These are phyloP conservation scores for Prinsepia uniflora DNA, from an alignment of 306 rosid species.

Conservation along the genomic window DNA sequence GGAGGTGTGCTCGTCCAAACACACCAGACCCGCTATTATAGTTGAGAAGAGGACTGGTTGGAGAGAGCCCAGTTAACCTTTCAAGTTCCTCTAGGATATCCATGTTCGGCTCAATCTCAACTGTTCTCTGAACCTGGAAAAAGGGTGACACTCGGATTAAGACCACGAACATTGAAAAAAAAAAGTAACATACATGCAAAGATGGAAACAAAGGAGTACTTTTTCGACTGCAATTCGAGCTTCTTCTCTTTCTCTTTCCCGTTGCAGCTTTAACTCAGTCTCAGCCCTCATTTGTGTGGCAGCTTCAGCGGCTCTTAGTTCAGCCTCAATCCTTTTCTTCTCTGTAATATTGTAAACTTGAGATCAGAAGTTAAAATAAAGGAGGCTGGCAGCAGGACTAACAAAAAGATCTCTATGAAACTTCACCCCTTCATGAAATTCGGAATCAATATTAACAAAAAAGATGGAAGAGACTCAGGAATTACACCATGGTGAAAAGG, in stretches of 20 bases:
- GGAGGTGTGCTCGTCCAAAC: conserved; percentile 21
- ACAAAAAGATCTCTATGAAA: background rate
- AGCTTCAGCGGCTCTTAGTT: conserved; percentile 66
- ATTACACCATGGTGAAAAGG: too few species aligned
- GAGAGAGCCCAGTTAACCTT: conserved; percentile 48
- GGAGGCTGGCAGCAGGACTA: background rate
- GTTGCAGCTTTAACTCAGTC: conserved; percentile 47
- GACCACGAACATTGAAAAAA: background rate
- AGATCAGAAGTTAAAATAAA: background rate
- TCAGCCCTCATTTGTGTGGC: conserved; percentile 50
- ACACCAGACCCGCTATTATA: conserved; percentile 27
- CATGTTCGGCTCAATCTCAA: conserved; percentile 58
- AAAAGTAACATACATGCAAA: background rate
- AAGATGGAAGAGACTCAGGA: background rate
- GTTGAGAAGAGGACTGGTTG: conserved; percentile 24
- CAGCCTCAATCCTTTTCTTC: conserved; percentile 72
- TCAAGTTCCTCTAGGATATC: conserved; percentile 61
- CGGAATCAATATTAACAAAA: background rate
- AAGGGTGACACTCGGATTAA: background rate
- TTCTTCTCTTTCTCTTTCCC: conserved; percentile 80
- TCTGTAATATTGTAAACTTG: conserved; percentile 34
- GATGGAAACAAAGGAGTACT: conserved; percentile 35
- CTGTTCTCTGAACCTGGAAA: conserved; percentile 63
- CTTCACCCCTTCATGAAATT: background rate
- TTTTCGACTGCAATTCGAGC: conserved; percentile 64